These are phyloP conservation scores for Corymbia maculata DNA, from an alignment of 345 rosid species.

Conservation along the genomic window DNA sequence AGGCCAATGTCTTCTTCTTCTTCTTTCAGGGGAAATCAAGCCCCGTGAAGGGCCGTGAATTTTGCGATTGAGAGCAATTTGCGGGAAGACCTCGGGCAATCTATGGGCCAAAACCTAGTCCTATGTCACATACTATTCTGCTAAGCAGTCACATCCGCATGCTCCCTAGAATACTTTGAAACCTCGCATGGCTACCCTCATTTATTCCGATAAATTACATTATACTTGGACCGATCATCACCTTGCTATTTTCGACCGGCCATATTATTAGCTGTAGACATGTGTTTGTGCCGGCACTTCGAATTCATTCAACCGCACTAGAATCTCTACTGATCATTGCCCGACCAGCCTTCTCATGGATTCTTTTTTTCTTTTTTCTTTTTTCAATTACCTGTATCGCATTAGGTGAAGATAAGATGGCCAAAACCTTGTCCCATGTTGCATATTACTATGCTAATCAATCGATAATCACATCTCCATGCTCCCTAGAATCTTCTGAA, in stretches of 20 bases:
- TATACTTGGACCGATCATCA: neutral
- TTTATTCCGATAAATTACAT: neutral
- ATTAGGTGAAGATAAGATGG: no score
- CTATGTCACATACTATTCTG: neutral
- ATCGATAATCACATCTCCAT: no score
- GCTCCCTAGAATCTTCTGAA: no score
- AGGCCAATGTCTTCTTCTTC: neutral
- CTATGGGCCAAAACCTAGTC: neutral
- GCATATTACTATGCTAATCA: no score
- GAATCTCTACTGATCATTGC: no score
- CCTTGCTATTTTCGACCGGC: neutral
- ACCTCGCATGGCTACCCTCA: neutral
- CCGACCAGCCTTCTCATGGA: no score
- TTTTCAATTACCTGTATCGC: no score
- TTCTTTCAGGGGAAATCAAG: neutral
- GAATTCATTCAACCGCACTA: no score
- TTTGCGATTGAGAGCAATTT: neutral
- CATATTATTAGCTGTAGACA: neutral
- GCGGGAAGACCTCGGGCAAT: neutral
- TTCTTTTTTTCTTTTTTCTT: neutral
- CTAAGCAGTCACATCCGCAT: neutral
- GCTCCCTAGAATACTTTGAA: neutral
- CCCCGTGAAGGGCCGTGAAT: neutral
- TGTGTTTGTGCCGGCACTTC: no score
- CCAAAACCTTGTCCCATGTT: no score